Percentiles rank a stretch among this genome's conserved stretches.
These are phyloP conservation scores for Penicillium cinerascens DNA, from an alignment of 495 filamentous ascomycete genomes.

Conservation along the genomic window DNA sequence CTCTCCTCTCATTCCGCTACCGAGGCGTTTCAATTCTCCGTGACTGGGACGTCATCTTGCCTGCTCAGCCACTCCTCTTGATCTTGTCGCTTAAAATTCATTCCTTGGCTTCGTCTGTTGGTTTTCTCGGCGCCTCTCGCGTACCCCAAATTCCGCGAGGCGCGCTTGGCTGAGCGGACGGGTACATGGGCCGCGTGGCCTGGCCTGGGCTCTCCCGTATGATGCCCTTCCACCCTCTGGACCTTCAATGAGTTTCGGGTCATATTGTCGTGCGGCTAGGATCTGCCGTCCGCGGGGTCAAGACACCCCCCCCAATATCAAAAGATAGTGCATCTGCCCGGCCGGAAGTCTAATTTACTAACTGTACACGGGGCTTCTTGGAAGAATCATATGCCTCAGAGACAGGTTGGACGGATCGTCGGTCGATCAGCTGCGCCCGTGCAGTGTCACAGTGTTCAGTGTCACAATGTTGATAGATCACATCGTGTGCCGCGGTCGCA, in stretches of 20 bases:
- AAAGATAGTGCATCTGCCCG: background rate
- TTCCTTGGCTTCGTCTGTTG: background rate
- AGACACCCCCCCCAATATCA: background rate
- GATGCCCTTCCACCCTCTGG: background rate
- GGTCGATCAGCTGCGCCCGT: background rate
- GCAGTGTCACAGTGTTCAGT: background rate
- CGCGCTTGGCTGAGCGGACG: conserved; percentile 10
- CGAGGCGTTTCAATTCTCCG: background rate
- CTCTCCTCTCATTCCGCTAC: conserved; percentile 12
- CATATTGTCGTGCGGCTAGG: conserved; percentile 1
- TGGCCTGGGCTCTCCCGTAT: background rate
- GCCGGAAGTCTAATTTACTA: background rate
- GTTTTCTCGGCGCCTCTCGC: conserved; percentile 5
- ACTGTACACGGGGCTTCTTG: background rate
- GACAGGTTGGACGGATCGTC: background rate
- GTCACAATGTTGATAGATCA: background rate
- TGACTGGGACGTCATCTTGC: background rate
- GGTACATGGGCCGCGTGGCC: conserved; percentile 5
- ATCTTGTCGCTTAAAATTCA: background rate
- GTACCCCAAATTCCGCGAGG: background rate
- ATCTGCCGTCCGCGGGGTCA: background rate
- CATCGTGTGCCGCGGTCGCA: background rate
- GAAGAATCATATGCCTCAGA: background rate
- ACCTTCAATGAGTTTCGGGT: background rate
- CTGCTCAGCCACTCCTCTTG: background rate